Base-by-base conservation (phyloP, 805 yeast genomes). In the Ogataea nakhonphanomensis region DNA sequence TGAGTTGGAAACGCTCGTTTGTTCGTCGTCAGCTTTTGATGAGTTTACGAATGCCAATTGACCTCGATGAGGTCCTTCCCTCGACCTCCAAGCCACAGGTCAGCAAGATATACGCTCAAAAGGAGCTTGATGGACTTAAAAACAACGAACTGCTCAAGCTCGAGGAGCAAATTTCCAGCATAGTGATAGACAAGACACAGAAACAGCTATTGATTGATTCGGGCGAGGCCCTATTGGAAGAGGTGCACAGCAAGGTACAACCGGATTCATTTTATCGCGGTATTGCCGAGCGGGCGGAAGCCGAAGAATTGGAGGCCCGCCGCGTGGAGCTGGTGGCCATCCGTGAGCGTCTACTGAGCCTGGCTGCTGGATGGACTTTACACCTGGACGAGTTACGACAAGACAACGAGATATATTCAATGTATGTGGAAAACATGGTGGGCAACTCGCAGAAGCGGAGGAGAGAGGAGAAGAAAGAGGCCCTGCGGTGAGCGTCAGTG, bases 361-460 rank as follows among this genome's bases (percentile, higher is more conserved):
- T 60, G 4, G 43, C 53, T 1, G 43, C 57, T 13, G 65, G 74
- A 8, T 81, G 90, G 84, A 68, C 69, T 35, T 60, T 72, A 45
- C 67, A 73, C 43, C 66, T 73, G 34, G 57, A 59, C 25, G 78
- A 71, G 7, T 62, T 81, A 13, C 66, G 66, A 41, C 73, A 70
- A 30, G 95, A 89, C 58, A 84, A 85, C 53, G 75, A 74, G 25
- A 77, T 90, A 11, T 89, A 82, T 57, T 95, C 91, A 51, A 73
- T 82, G 2, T 95, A 93, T 50, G 89, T 93, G 30, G 95, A 88
- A 56, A 89, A 87, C 53, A 66, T 90, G 51, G 85, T 90, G 11
- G 97, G 95, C 7, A 89, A 90, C 58, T 84, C 95, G 6, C 96
- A 93, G 60, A 77, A 86, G 52, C 53, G 84, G 36, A 74, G 84